Evolutionary conservation across 139 green algal species (phyloP), one percentile per base, ranked within the genome.

Genomic region (Chlorella sp.): DNA sequence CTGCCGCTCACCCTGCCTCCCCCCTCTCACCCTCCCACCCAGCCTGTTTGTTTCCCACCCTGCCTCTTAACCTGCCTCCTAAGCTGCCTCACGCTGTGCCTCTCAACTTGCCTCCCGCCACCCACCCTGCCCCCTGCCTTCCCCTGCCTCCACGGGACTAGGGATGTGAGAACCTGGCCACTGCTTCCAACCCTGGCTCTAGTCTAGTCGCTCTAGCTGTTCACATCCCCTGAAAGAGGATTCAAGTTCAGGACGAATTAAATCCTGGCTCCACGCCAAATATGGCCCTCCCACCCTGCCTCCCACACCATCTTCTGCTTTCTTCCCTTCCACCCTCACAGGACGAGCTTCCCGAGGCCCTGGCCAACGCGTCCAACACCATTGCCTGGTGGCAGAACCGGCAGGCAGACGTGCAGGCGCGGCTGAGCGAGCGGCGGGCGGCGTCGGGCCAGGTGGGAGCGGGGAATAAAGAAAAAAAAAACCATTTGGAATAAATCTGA

Each of bases 361-460:
- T 88, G 37, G 66, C 87, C 76, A 85, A 95, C 32, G 88, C 92
- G 40, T 91, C 81, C 64, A 86, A 86, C 81, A 98, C 96, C 53
- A 96, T 98, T 68, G 92, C 92, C 15, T 98, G 96, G 96, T 98
- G 96, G 96, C 90, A 95, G 88, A 77, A 88, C 28, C 93, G 96
- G 30, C 94, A 98, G 92, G 90, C 73, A 1, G 82, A 79, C 37
- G 19, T 93, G 68, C 37, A 93, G 83, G 36, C 48, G 18, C 48
- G 81, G 60, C 71, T 88, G 40, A 64, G 28, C 39, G 32, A 68
- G 68, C 84, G 84, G 18, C 68, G 68, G 3, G 84, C 68, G 0
- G 68, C 40, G 39, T 11, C n/a, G 34, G 22, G n/a, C 60, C 57
- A n/a, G 32, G 82, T 76, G 57, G 30, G 57, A 71, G 64, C 64